Conservation (phyloP, 768 basidiomycete species). For the Naganishia onofrii region DNA sequence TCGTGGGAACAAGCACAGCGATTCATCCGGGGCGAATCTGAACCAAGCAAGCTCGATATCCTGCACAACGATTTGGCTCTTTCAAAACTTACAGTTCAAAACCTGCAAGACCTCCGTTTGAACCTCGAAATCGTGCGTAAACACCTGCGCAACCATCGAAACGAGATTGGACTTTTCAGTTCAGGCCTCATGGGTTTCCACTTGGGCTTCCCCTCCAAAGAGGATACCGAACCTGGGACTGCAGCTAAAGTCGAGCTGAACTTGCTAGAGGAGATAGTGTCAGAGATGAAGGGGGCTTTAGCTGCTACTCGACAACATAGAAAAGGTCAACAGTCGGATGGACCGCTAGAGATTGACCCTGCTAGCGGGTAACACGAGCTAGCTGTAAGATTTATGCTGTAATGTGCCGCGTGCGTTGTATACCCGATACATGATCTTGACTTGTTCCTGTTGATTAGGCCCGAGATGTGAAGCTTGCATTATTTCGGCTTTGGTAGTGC, state of each 20-base stretch:
- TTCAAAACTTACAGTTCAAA: slow-evolving; percentile 26
- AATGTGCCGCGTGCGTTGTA: neutral
- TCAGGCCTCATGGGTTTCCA: slow-evolving; percentile 32
- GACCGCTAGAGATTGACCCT: neutral
- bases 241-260: slow-evolving; percentile 21
- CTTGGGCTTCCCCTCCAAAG: slow-evolving; percentile 22
- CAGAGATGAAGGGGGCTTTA: slow-evolving; percentile 17
- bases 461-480: too few relatives aligned
- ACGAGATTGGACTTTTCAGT: slow-evolving; percentile 25
- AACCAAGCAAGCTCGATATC: slow-evolving; percentile 29
- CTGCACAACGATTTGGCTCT: slow-evolving; percentile 25
- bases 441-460: neutral
- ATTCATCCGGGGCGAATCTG: slow-evolving; percentile 19
- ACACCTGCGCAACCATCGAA: slow-evolving; percentile 25
- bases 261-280: slow-evolving; percentile 12
- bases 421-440: neutral
- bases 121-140: slow-evolving; percentile 27
- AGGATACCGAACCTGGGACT: slow-evolving; percentile 3
- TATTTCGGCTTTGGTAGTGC: too few relatives aligned
- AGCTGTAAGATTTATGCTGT: neutral
- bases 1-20: slow-evolving; percentile 19
- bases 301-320: slow-evolving; percentile 13
- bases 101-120: slow-evolving; percentile 24
- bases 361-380: neutral
- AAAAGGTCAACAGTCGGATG: neutral